Percentiles rank a stretch among this genome's conserved stretches.
Conservation (phyloP, 192 early-diverging fungal genomes). For the Nowakowskiella sp. region DNA sequence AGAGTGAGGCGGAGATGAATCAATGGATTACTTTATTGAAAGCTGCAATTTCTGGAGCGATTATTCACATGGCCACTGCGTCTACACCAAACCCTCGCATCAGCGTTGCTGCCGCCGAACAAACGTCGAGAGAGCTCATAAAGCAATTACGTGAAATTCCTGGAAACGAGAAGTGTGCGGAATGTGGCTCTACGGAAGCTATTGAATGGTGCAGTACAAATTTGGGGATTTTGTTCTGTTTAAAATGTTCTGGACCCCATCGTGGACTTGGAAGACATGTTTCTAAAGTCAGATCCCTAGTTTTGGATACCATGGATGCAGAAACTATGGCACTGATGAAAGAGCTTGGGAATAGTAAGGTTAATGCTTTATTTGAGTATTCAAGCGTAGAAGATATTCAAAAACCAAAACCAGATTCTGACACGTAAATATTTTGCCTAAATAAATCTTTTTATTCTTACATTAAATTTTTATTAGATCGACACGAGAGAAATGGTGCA, state of each 20-base stretch:
- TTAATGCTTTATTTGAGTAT: slow-evolving; percentile 43
- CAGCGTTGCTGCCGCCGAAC: not conserved
- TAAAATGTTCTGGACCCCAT: slow-evolving; percentile 89
- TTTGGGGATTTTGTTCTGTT: slow-evolving; percentile 67
- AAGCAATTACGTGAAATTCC: slow-evolving; percentile 7
- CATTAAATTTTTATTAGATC: slow-evolving; percentile 5
- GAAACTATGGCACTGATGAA: slow-evolving; percentile 64
- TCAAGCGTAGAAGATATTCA: slow-evolving; percentile 6
- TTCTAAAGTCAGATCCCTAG: slow-evolving; percentile 67
- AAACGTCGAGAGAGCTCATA: slow-evolving; percentile 1
- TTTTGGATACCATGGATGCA: slow-evolving; percentile 80
- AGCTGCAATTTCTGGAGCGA: slow-evolving; percentile 32
- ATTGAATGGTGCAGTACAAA: slow-evolving; percentile 85
- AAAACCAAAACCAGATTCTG: slow-evolving; percentile 19
- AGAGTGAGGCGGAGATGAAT: slow-evolving; percentile 57
- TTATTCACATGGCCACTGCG: slow-evolving; percentile 14
- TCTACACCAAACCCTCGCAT: not conserved
- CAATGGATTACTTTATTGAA: slow-evolving; percentile 53
- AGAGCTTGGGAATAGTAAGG: slow-evolving; percentile 67
- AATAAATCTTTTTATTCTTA: not conserved
- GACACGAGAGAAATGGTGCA: slow-evolving; percentile 14
- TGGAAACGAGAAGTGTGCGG: slow-evolving; percentile 46
- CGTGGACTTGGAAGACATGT: slow-evolving; percentile 84
- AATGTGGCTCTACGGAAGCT: slow-evolving; percentile 44
- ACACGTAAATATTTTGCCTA: not conserved